phyloP scores from a whole-genome alignment of 371 early-diverging fungal genomes.

The Mortierella polycephala region DNA sequence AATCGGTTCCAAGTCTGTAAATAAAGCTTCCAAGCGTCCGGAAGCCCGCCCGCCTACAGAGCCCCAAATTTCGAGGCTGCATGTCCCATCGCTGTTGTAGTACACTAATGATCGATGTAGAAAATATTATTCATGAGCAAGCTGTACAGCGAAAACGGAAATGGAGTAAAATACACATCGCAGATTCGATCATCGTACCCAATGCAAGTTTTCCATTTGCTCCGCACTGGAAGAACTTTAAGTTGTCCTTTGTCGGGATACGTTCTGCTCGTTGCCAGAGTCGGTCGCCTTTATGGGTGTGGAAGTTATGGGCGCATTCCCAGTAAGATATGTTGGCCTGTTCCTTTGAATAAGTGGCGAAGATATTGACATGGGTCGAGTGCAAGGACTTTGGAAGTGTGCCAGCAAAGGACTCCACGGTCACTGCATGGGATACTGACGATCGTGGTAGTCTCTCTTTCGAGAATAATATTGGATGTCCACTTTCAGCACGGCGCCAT shows the following conservation, averaged over 20 bases:
- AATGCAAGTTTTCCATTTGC: slow-evolving; percentile 52
- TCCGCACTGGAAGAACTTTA: slow-evolving; percentile 48
- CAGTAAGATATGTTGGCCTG: slow-evolving; percentile 49
- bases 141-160: too few species aligned
- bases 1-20: slow-evolving; percentile 48
- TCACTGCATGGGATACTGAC: slow-evolving; percentile 27
- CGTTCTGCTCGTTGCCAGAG: slow-evolving; percentile 42
- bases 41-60: slow-evolving; percentile 44
- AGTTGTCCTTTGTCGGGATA: slow-evolving; percentile 27
- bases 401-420: slow-evolving; percentile 51
- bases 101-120: slow-evolving; percentile 20
- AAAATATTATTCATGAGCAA: not conserved
- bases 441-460: slow-evolving; percentile 41
- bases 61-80: slow-evolving; percentile 44
- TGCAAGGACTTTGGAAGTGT: slow-evolving; percentile 49
- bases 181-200: slow-evolving; percentile 11
- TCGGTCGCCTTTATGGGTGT: slow-evolving; percentile 19
- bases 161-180: too few species aligned
- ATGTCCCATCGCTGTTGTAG: slow-evolving; percentile 20
- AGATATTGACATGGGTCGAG: slow-evolving; percentile 47
- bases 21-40: slow-evolving; percentile 27
- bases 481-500: slow-evolving; percentile 38
- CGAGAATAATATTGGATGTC: slow-evolving; percentile 36
- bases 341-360: slow-evolving; percentile 45
- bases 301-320: slow-evolving; percentile 49